Base-by-base conservation (phyloP, 2,329 filamentous ascomycete species). In the Aspergillus brunneoviolaceus region DNA sequence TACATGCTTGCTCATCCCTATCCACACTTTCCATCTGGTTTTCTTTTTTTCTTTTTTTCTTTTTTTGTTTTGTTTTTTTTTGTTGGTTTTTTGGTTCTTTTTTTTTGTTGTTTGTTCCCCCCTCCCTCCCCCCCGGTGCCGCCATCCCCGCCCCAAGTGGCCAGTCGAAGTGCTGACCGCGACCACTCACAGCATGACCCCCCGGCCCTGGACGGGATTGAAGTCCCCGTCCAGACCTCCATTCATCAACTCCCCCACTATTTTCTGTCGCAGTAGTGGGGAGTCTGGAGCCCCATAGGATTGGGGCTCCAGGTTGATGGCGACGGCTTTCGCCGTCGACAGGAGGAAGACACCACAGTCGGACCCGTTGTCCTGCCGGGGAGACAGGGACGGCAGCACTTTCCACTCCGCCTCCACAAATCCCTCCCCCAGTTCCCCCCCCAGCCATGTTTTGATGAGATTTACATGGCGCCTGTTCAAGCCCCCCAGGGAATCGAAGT, bases 311-410 rank as follows among this genome's bases (percentile, higher is more conserved):
- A 80, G 67, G 16, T 76, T 76, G 29, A 81, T 66, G 54, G 77
- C 74, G 54, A 81, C 72, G 58, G 80, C 76, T 63, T 81, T 81
- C 52, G 80, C 80, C 4, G 77, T 81, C 10, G 79, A 80, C 21
- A 81, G 70, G 21, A 80, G 72, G 62, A 82, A 82, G 2, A 81
- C 80, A n/a, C 80, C 80, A 59, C 80, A 82, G 60, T 82, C 80
- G 56, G 74, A 77, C 29, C 75, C 74, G 60, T 82, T 82, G 59
- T 77, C 65, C 61, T 82, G 80, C 59, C 73, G 73, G 6, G 80
- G 79, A 5, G 77, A 79, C 5, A 65, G 48, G 2, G 76, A 76
- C 5, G 72, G 69, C 21, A 77, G 69, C 5, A 77, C 67, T 2
- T 61, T 67, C 80, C 80, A 82, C 58, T 82, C 79, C 1, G 74